A percentile compares a stretch with the other conserved stretches of the same genome.
Conservation (phyloP, 106 monocot species). For the Dactylorhiza incarnata region DNA sequence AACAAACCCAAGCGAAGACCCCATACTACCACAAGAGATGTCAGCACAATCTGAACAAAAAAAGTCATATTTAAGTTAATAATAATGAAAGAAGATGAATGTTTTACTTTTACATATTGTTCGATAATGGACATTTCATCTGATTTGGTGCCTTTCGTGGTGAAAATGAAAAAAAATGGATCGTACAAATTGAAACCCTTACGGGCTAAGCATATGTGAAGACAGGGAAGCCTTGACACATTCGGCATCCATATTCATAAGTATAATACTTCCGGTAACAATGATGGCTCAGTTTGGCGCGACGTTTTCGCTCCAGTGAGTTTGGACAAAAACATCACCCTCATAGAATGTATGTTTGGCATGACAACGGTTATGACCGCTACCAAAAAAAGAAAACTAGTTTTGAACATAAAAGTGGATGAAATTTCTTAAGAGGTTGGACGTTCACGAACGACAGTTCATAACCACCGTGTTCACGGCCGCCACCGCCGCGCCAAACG, state of each 20-base stretch:
- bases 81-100: neutral
- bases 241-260: neutral
- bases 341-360: no score
- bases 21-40: conserved; percentile 66
- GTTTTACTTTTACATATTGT: neutral
- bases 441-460: no score
- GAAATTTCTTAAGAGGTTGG: no score
- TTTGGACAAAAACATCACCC: no score
- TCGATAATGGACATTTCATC: neutral
- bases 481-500: no score
- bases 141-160: neutral
- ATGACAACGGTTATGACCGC: no score
- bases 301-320: no score
- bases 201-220: neutral
- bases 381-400: no score
- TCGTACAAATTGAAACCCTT: neutral
- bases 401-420: no score
- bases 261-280: neutral
- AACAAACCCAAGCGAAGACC: conserved; percentile 80
- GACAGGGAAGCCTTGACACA: neutral
- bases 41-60: conserved; percentile 55
- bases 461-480: no score
- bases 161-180: neutral
- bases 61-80: neutral
- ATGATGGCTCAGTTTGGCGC: neutral